These are phyloP conservation scores for Volvox africanus DNA, from an alignment of 139 green algal genomes.

Conservation along the genomic window DNA sequence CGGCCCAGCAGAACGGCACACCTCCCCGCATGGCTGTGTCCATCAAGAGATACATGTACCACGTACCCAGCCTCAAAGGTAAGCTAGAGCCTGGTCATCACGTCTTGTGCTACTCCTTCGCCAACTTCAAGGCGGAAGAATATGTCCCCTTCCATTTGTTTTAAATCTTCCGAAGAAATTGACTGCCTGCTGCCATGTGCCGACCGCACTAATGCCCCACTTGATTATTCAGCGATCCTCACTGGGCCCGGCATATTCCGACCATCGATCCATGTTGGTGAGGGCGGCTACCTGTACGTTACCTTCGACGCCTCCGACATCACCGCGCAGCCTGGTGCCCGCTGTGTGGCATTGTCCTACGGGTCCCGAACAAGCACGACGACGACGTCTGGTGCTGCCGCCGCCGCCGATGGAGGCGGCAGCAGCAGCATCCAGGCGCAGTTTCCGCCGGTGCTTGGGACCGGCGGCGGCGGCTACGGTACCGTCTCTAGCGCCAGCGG, in stretches of 20 bases:
- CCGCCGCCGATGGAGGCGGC: not conserved
- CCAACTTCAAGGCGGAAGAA: too few species aligned
- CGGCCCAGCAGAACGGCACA: not conserved
- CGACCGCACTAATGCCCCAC: too few species aligned
- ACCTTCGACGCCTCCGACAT: conserved; percentile 43
- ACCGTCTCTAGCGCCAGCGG: not conserved
- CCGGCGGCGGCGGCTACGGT: not conserved
- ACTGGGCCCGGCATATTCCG: conserved; percentile 40
- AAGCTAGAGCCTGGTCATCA: not conserved
- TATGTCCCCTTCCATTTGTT: too few species aligned
- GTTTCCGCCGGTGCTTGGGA: not conserved
- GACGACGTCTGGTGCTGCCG: not conserved
- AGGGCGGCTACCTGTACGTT: conserved; percentile 48
- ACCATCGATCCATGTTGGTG: conserved; percentile 17
- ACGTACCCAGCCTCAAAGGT: conserved; percentile 40
- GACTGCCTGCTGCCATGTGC: too few species aligned
- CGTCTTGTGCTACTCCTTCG: too few species aligned
- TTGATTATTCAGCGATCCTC: conserved; percentile 12
- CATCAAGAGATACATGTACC: conserved; percentile 45
- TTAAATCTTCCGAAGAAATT: too few species aligned
- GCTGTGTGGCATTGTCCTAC: conserved; percentile 36
- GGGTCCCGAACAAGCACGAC: too few species aligned
- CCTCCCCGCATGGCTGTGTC: conserved; percentile 9
- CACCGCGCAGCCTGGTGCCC: not conserved
- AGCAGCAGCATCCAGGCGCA: not conserved